phyloP scores from a whole-genome alignment of 1,284 basidiomycete genomes.

The Calocybe gambosa region DNA sequence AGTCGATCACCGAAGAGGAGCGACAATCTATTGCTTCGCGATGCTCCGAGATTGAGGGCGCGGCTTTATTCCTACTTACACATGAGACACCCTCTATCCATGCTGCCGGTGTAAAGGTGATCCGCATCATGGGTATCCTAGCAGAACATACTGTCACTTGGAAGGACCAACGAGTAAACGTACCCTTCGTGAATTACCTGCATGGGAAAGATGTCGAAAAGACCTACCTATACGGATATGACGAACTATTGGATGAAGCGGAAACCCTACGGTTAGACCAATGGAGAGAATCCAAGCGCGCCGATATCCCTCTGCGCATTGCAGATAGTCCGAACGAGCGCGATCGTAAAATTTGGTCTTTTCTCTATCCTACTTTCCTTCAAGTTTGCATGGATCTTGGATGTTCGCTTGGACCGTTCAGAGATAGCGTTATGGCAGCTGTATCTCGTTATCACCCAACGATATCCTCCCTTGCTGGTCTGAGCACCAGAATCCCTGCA shows the following conservation, averaged over 20 bases:
- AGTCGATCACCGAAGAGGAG: constrained; percentile 34
- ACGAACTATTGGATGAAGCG: constrained; percentile 56
- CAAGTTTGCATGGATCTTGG: constrained; percentile 46
- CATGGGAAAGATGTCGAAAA: constrained; percentile 38
- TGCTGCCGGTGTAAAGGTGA: constrained; percentile 51
- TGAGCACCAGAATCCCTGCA: constrained; percentile 45
- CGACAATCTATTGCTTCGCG: constrained; percentile 37
- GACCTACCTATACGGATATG: constrained; percentile 53
- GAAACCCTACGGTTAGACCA: constrained; percentile 56
- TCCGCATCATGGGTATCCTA: constrained; percentile 48
- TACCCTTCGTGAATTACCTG: constrained; percentile 45
- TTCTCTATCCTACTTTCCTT: constrained; percentile 60
- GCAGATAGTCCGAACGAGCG: constrained; percentile 60
- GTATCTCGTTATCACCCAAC: constrained; percentile 60
- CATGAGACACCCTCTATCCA: constrained; percentile 49
- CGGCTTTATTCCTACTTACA: constrained; percentile 76
- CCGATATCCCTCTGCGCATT: constrained; percentile 53
- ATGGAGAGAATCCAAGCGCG: constrained; percentile 50
- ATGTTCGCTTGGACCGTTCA: constrained; percentile 41
- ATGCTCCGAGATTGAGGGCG: constrained; percentile 63
- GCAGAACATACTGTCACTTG: constrained; percentile 36
- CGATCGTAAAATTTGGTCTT: constrained; percentile 68
- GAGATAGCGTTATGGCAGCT: constrained; percentile 61
- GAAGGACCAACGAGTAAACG: constrained; percentile 19
- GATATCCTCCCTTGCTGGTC: constrained; percentile 63